Evolutionary conservation across 164 flowering plant genomes (phyloP).

Genomic region (Sedum album): DNA sequence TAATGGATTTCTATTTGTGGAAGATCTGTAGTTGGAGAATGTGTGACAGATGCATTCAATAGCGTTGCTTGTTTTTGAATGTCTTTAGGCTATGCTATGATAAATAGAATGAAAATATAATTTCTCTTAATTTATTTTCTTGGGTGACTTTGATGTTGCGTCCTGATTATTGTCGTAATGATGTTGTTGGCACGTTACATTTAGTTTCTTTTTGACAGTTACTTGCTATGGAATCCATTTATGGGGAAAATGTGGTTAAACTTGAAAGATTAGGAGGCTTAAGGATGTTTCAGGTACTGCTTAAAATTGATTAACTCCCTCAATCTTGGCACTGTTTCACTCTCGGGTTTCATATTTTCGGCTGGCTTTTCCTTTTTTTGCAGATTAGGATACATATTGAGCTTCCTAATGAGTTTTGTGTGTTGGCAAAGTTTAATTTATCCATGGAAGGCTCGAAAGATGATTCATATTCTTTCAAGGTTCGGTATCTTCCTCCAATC

Average conservation of each 20-base stretch:
- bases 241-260: neutral
- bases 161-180: neutral
- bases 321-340: neutral
- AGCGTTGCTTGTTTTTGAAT: neutral
- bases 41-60: neutral
- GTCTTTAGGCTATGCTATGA: neutral
- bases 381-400: conserved; percentile 62
- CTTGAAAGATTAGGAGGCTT: neutral
- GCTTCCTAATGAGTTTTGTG: conserved; percentile 31
- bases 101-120: neutral
- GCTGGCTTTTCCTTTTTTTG: conserved; percentile 9
- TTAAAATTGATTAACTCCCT: neutral
- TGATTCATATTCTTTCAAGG: conserved; percentile 50
- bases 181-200: neutral
- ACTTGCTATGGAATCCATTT: conserved; percentile 45
- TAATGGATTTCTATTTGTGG: neutral
- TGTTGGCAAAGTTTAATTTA: conserved; percentile 21
- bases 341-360: no score
- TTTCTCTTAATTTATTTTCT: neutral
- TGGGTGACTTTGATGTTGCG: neutral
- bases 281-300: neutral
- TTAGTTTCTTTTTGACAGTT: conserved; percentile 31
- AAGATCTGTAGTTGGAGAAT: neutral
- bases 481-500: conserved; percentile 63
- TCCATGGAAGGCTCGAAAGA: conserved; percentile 23